These are phyloP conservation scores for Amylocystis lapponica DNA, from an alignment of 768 basidiomycete species.

Conservation along the genomic window DNA sequence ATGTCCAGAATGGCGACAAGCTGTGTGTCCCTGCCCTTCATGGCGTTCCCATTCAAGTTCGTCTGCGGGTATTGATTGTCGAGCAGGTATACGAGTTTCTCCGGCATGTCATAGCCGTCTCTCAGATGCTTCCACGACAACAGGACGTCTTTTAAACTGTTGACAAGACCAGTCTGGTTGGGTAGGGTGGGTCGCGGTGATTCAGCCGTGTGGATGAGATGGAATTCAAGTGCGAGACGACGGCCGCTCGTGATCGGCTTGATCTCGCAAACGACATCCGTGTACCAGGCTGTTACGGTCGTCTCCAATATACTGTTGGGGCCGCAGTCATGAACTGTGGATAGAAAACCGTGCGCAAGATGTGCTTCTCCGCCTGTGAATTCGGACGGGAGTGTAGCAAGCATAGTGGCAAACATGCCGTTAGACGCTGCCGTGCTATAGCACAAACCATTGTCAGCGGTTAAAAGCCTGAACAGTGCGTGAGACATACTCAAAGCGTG, in stretches of 20 bases:
- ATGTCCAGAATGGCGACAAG: slow-evolving; percentile 25
- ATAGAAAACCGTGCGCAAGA: slow-evolving; percentile 32
- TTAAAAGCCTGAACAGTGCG: no score
- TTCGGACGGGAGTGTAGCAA: slow-evolving; percentile 40
- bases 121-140: slow-evolving; percentile 29
- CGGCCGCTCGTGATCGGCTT: slow-evolving; percentile 44
- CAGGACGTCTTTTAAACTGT: slow-evolving; percentile 27
- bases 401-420: slow-evolving; percentile 48
- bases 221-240: slow-evolving; percentile 45
- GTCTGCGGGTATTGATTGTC: slow-evolving; percentile 29
- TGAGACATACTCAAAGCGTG: slow-evolving; percentile 41
- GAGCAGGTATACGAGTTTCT: slow-evolving; percentile 28
- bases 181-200: slow-evolving; percentile 24
- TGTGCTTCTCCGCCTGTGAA: slow-evolving; percentile 43
- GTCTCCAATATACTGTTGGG: slow-evolving; percentile 27
- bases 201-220: slow-evolving; percentile 36
- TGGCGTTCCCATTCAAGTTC: slow-evolving; percentile 21
- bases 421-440: slow-evolving; percentile 41
- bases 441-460: neutral
- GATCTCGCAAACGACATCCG: slow-evolving; percentile 46
- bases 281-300: slow-evolving; percentile 45
- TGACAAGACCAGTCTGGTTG: slow-evolving; percentile 15
- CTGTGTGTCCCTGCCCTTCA: slow-evolving; percentile 37
- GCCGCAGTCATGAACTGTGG: slow-evolving; percentile 32
- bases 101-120: slow-evolving; percentile 14